Evolutionary conservation across 2,329 filamentous ascomycete genomes (phyloP), one percentile per base, ranked within the genome.

Genomic region (Mariannaea elegans): DNA sequence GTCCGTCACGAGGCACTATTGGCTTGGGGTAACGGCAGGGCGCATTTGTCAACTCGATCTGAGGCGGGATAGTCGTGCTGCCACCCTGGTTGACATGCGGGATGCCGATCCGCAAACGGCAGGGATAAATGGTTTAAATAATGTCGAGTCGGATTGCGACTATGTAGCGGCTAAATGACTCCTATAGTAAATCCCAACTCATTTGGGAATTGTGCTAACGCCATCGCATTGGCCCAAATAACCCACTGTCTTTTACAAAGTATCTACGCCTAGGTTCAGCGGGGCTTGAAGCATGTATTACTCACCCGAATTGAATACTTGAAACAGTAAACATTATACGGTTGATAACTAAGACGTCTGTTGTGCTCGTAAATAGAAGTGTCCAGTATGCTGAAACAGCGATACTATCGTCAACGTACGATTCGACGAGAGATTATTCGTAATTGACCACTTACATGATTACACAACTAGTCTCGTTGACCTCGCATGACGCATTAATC

Each of bases 81-180:
- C 50, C 24, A 59, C 56, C 45, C 56, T 36, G 46, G 56, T 18
- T 44, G 45, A 44, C 50, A 45, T 54, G 56, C 56, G 50, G 45
- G 50, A 32, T 55, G 56, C 50, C 50, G 56, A 59, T 59, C 56
- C 27, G 39, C 21, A 50, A 27, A 49, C 21, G 42, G 50, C 56
- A 59, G 50, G 56, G 56, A 59, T 54, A 32, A 32, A 10, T 14
- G 56, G n/a, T 24, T 46, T 13, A 42, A 45, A 38, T 29, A 29
- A 31, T 39, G 31, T 38, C 29, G 38, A 59, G 56, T 54, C 31
- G 34, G 56, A 32, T 42, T 36, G 45, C 27, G 31, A 23, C 23
- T 45, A 41, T 39, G 24, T 31, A 18, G 45, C 45, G 50, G 50
- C 56, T 55, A 46, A 59, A 50, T 54, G 31, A 31, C 24, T 48